These are phyloP conservation scores for Camelina neglecta DNA, from an alignment of 345 rosid species.

Conservation along the genomic window DNA sequence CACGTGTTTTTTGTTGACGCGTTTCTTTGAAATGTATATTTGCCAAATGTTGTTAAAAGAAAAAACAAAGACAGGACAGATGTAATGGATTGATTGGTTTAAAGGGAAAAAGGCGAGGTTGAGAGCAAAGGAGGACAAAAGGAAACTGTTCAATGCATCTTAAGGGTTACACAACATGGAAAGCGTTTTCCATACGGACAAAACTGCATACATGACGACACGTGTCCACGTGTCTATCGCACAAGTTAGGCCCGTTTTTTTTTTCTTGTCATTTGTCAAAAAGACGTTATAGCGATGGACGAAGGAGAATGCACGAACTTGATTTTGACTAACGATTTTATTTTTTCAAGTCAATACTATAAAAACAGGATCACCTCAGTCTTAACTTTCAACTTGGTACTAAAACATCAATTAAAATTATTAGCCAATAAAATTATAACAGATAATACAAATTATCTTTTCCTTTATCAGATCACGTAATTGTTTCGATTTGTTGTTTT, in stretches of 20 bases:
- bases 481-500: no score
- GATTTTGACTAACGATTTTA: conserved; percentile 40
- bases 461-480: no score
- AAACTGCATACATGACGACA: conserved; percentile 34
- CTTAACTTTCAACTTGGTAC: no score
- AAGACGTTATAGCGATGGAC: conserved; percentile 36
- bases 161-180: conserved; percentile 42
- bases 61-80: conserved; percentile 32
- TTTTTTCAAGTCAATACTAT: not conserved
- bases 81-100: not conserved
- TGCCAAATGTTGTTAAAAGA: conserved; percentile 30
- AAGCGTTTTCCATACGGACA: conserved; percentile 40
- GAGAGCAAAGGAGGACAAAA: conserved; percentile 24
- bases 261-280: conserved; percentile 39
- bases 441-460: no score
- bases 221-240: conserved; percentile 43
- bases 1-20: conserved; percentile 42
- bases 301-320: conserved; percentile 11
- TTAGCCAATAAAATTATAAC: no score
- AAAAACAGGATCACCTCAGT: no score
- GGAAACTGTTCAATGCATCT: conserved; percentile 43
- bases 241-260: conserved; percentile 37
- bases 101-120: conserved; percentile 21
- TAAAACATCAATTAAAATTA: no score
- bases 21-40: conserved; percentile 15